Percentiles rank a stretch among this genome's conserved stretches.
Evolutionary conservation across 495 filamentous ascomycete species (phyloP).

Genomic region (Thermothielavioides terrestris): DNA sequence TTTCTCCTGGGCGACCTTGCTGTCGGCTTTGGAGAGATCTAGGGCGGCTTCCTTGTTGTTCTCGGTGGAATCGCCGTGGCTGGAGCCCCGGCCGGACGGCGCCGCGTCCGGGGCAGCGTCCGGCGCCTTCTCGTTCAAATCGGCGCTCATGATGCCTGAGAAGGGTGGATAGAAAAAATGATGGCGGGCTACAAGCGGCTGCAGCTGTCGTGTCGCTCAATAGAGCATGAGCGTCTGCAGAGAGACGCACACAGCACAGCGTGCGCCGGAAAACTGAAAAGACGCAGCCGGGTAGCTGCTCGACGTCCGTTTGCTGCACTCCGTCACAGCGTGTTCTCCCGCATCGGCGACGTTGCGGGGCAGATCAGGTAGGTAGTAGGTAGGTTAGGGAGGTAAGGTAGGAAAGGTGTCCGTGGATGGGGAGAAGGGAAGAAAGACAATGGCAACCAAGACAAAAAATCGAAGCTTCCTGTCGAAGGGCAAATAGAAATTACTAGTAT

Average conservation of each 20-base stretch:
- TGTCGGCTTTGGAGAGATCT: slow-evolving; percentile 43
- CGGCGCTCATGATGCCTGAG: slow-evolving; percentile 14
- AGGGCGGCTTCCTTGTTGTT: background rate
- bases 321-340: background rate
- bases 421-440: too few species aligned
- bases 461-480: too few species aligned
- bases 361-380: too few species aligned
- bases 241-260: too few species aligned
- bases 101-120: slow-evolving; percentile 1
- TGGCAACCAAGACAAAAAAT: too few species aligned
- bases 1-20: slow-evolving; percentile 31
- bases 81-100: slow-evolving; percentile 24
- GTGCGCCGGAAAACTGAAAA: too few species aligned
- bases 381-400: too few species aligned
- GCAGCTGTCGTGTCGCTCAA: background rate
- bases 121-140: slow-evolving; percentile 22
- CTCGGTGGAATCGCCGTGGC: slow-evolving; percentile 28
- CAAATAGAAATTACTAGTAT: too few species aligned
- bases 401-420: too few species aligned
- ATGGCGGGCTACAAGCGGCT: background rate
- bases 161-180: background rate
- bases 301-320: too few species aligned
- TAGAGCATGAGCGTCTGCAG: background rate
- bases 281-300: too few species aligned
- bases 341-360: background rate